These are phyloP conservation scores for Leersia perrieri DNA, from an alignment of 176 grass and related monocot genomes.

Conservation along the genomic window DNA sequence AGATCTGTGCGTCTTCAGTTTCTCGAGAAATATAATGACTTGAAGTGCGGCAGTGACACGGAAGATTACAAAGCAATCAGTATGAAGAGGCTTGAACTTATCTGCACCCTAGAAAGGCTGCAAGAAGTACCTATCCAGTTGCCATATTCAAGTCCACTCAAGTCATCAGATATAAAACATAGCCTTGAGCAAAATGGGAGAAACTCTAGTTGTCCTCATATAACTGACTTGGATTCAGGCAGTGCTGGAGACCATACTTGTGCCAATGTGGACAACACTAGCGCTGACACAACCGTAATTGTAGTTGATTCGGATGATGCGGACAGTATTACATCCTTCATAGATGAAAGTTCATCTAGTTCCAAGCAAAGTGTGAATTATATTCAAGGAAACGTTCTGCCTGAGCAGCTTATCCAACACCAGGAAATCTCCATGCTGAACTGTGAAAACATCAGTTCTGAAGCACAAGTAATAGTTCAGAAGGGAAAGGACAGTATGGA, in stretches of 20 bases:
- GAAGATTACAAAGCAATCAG: slow-evolving; percentile 34
- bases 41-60: slow-evolving; percentile 29
- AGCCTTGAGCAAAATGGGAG: slow-evolving; percentile 1
- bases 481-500: not conserved
- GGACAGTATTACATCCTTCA: slow-evolving; percentile 22
- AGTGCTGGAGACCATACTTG: not conserved
- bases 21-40: slow-evolving; percentile 14
- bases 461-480: slow-evolving; percentile 26
- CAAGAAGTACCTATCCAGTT: slow-evolving; percentile 9
- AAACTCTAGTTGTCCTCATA: slow-evolving; percentile 5
- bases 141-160: slow-evolving; percentile 21
- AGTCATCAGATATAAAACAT: not conserved
- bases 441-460: slow-evolving; percentile 5
- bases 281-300: slow-evolving; percentile 4
- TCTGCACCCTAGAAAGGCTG: slow-evolving; percentile 30
- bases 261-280: slow-evolving; percentile 10
- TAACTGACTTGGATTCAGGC: slow-evolving; percentile 20
- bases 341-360: slow-evolving; percentile 22
- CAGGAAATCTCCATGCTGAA: slow-evolving; percentile 9
- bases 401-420: not conserved
- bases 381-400: not conserved
- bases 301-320: slow-evolving; percentile 36
- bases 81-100: slow-evolving; percentile 16
- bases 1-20: slow-evolving; percentile 8
- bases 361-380: not conserved